Evolutionary conservation across 352 stramenopile genomes (phyloP), one percentile per base, ranked within the genome.

Genomic region (Globisporangium echinulatum): DNA sequence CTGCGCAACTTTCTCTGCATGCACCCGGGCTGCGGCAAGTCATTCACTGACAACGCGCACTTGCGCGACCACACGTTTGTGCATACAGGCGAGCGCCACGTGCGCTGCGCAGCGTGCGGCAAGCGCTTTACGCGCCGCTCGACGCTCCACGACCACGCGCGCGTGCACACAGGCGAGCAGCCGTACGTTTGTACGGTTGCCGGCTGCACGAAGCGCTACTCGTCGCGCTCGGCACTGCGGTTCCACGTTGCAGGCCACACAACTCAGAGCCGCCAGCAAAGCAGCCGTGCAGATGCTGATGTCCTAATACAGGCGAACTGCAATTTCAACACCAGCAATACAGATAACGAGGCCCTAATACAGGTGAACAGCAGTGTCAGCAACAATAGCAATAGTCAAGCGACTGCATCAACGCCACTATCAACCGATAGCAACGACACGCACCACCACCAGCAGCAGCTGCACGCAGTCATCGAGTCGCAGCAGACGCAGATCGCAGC

Each of bases 151-250:
- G 78, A 85, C 52, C 79, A 88, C 58, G 70, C 73, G 61, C 79
- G 82, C 44, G 79, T 90, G 37, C 82, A 91, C 59, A 87, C 78
- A 38, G 79, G 81, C 9, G 82, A 90, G 67, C 87, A 88, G 49
- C 79, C 79, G 19, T 91, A 88, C 56, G 61, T 61, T 38, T 92
- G 82, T 40, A 42, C 53, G 13, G 48, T 65, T 10, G 43, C 43
- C 4, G 63, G 56, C 8, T 75, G 68, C 33, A 49, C 54, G 44
- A 72, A 73, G 52, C 55, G 68, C 43, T 62, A 88, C 58, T 76
- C 79, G 42, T 88, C 79, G 9, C 76, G 79, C 52, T 71, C 77
- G 37, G 79, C 79, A 43, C 74, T 88, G 58, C 77, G 79, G 3
- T 83, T 88, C 53, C 79, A 88, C 58, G 61, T 72, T 25, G 63